A percentile compares a stretch with the other conserved stretches of the same genome.
phyloP scores from a whole-genome alignment of 75 land plant species.

The Selaginella moellendorffii region DNA sequence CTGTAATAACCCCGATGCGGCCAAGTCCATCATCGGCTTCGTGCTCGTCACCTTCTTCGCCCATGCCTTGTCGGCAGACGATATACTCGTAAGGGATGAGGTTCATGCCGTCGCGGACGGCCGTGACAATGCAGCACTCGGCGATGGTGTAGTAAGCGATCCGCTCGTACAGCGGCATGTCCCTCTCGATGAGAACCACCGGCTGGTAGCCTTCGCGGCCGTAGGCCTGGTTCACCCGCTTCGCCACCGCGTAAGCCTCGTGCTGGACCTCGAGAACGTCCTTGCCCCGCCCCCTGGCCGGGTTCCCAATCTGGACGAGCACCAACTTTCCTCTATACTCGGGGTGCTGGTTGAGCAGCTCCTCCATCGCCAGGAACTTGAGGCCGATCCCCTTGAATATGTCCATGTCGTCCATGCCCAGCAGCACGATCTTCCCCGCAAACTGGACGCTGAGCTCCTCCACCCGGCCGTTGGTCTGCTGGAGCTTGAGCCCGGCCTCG shows the following conservation, averaged over 20 bases:
- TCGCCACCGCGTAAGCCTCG: constrained; percentile 35
- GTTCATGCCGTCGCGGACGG: constrained; percentile 87
- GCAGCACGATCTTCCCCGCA: constrained; percentile 34
- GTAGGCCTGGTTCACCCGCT: constrained; percentile 43
- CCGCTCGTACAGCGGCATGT: constrained; percentile 17
- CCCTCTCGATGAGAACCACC: constrained; percentile 44
- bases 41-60: constrained; percentile 11
- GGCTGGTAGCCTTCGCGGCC: constrained; percentile 52
- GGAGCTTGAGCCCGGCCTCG: constrained; percentile 34
- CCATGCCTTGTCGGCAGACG: constrained; percentile 53
- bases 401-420: constrained; percentile 60
- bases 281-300: constrained; percentile 63
- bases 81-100: constrained; percentile 70
- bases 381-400: constrained; percentile 76
- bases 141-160: constrained; percentile 53
- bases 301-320: constrained; percentile 70
- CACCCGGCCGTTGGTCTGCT: constrained; percentile 30
- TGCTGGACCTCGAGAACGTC: constrained; percentile 44
- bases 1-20: too few species aligned
- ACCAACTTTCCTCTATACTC: constrained; percentile 41
- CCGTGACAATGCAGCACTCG: constrained; percentile 77
- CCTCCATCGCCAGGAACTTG: constrained; percentile 59
- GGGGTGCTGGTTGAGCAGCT: constrained; percentile 37
- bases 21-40: too few species aligned
- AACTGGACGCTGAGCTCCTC: constrained; percentile 42